Evolutionary conservation across 768 basidiomycete genomes (phyloP), one percentile per base, ranked within the genome.

Genomic region (Termitomyces sp.): DNA sequence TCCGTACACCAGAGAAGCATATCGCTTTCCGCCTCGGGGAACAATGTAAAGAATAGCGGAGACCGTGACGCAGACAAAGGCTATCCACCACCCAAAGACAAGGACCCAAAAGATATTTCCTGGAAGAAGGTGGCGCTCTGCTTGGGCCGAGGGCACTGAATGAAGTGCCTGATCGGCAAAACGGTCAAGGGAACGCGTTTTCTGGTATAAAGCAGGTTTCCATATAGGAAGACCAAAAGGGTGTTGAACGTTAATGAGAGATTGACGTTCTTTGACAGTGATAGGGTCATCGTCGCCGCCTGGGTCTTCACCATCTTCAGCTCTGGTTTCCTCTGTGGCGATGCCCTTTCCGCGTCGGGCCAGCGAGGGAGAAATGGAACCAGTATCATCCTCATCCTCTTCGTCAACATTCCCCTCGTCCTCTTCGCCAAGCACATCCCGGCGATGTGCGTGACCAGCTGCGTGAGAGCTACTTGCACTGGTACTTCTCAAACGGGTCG

Each of bases 191-290:
- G 96, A 93, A 36, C 97, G 89, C 36, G 92, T 91, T 73, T 99
- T 99, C 76, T 96, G 95, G 86, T 99, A 99, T 60, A 99, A 75
- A 0, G 97, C 97, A 22, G 97, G 97, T 74, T 99, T 99, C 97
- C 97, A 99, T 71, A 99, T 98, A 42, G 94, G 96, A 61, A 99
- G 81, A 79, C 97, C 97, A 74, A 99, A 99, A 15, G 97, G 97
- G 74, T 99, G 97, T 71, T 96, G 93, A 70, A 97, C 96, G 76
- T 99, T 99, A 72, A 98, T 97, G 68, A 97, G 90, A 46, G 96
- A 97, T 74, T 99, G 97, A 35, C 97, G 86, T 67, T 98, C 95
- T 75, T 90, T 93, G 66, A 99, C 76, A 0, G 96, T 98, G 64
- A 96, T 90, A 4, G 88, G 92, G 68, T 96, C 94, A 35, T 89